A percentile compares a stretch with the other conserved stretches of the same genome.
These are phyloP conservation scores for Citrus sinensis DNA, from an alignment of 345 rosid species.

Conservation along the genomic window DNA sequence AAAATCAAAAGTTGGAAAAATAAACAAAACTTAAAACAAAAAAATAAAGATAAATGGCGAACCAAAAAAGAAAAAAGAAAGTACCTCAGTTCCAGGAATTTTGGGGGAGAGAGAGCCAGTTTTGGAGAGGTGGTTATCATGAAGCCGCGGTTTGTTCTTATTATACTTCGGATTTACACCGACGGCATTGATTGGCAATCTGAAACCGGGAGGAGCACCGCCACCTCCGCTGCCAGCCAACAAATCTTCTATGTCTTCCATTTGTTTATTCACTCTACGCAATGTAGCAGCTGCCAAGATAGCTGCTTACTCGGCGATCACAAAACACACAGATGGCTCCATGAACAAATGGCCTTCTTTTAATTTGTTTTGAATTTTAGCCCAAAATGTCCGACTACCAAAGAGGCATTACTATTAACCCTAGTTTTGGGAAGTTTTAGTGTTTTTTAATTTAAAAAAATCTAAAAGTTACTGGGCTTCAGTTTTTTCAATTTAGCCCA, in stretches of 20 bases:
- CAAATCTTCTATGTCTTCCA: constrained; percentile 94
- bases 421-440: background rate
- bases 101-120: constrained; percentile 30
- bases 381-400: background rate
- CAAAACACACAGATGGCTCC: too few species aligned
- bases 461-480: background rate
- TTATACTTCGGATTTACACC: constrained; percentile 50
- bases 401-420: background rate
- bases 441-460: too few species aligned
- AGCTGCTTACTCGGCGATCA: too few species aligned
- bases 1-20: background rate
- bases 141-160: constrained; percentile 29
- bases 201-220: constrained; percentile 66
- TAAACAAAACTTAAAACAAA: background rate
- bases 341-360: background rate
- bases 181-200: constrained; percentile 61
- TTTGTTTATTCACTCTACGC: constrained; percentile 14
- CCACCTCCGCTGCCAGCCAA: constrained; percentile 42
- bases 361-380: background rate
- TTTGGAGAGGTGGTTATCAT: constrained; percentile 24
- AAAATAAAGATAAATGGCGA: background rate
- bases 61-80: background rate
- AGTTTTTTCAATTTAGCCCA: background rate
- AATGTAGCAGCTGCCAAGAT: background rate
- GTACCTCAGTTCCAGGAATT: constrained; percentile 86